Base-by-base conservation (phyloP, 805 yeast genomes). In the Teunomyces cretensis region DNA sequence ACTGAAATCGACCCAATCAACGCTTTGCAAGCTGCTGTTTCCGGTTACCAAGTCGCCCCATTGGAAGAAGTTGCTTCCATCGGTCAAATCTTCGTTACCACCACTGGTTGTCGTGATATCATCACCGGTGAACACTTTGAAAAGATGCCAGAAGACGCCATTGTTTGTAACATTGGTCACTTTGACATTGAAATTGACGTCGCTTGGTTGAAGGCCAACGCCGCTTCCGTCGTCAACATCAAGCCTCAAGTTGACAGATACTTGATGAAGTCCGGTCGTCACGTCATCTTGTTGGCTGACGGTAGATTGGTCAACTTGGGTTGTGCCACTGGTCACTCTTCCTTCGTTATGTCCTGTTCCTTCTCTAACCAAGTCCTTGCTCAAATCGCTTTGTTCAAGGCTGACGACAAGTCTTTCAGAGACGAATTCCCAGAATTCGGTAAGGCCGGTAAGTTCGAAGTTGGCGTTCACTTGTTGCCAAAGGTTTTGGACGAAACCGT, bases 281-380 rank as follows among this genome's bases (percentile, higher is more conserved):
- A 92, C 80, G 68, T 92, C 68, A 90, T 92, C 78, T 81, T 92
- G 69, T 86, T 92, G 65, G 99, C 99, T 58, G 97, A 91, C 76
- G 99, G 99, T 79, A 90, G 99, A 81, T 86, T 92, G 66, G 98
- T 92, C 70, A 92, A 92, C 90, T 82, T 92, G 70, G 99, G 99
- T 65, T 94, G 98, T 80, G 99, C 98, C 70, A 92, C 98, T 65
- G 99, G 99, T 70, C 99, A 92, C 83, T 87, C 98, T 42, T 89
- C 97, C 33, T 92, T 92, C 70, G 99, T 92, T 67, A 92, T 92
- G 99, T 90, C 97, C 53, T 94, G 98, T 79, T 94, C 98, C 45
- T 92, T 92, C 96, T 88, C 97, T 63, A 92, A 92, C 88, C 99
- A 92, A 81, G 98, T 92, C 55, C 81, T 92, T 70, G 99, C 99